A percentile compares a stretch with the other conserved stretches of the same genome.
Evolutionary conservation across 2,329 filamentous ascomycete genomes (phyloP).

Genomic region (Trichoderma arundinaceum): DNA sequence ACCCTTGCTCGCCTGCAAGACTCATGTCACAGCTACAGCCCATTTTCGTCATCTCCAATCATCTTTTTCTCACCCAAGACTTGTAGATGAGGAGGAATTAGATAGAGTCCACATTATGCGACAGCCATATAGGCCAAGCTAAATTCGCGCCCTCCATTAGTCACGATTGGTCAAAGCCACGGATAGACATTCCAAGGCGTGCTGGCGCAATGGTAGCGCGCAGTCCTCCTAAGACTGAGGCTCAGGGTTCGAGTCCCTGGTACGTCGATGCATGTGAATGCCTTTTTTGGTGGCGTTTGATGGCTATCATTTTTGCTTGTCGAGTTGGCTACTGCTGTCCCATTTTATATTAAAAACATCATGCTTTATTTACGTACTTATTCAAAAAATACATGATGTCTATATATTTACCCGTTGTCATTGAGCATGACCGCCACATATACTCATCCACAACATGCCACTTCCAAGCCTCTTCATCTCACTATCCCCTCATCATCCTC

Average conservation of each 20-base stretch:
- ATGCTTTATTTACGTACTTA: too few species aligned
- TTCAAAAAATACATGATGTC: too few species aligned
- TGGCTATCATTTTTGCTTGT: constrained; percentile 1
- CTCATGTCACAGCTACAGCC: background rate
- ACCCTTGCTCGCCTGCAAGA: background rate
- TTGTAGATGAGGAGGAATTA: background rate
- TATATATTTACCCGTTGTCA: background rate
- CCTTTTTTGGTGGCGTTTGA: background rate
- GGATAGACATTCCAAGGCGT: constrained; percentile 34
- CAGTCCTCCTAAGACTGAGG: constrained; percentile 51
- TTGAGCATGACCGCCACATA: too few species aligned
- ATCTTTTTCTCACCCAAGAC: too few species aligned
- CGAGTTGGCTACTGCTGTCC: background rate
- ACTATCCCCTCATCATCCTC: constrained; percentile 2
- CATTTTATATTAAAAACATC: background rate
- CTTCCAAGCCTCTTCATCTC: background rate
- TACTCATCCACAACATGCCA: background rate
- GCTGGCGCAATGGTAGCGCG: constrained; percentile 49
- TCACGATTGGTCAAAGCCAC: constrained; percentile 12
- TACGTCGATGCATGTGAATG: constrained; percentile 37
- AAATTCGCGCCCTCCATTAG: constrained; percentile 25
- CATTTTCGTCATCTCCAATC: background rate
- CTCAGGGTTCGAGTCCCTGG: constrained; percentile 50
- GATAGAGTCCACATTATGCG: background rate
- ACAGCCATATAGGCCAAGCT: constrained; percentile 18